phyloP scores from a whole-genome alignment of 2,329 filamentous ascomycete species.

The Fusarium dimerum region DNA sequence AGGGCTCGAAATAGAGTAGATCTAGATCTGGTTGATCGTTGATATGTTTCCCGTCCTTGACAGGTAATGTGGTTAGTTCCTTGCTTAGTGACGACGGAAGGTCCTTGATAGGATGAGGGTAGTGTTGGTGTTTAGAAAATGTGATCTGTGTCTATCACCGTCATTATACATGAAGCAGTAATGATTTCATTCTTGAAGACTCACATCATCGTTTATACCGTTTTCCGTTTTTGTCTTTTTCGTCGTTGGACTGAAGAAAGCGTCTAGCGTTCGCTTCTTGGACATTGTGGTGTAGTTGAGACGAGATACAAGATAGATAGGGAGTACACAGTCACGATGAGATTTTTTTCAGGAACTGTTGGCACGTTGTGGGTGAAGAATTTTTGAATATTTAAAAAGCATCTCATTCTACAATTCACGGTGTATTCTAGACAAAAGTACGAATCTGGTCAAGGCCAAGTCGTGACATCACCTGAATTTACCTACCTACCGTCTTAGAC shows the following conservation, averaged over 20 bases:
- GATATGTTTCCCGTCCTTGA: slow-evolving; percentile 55
- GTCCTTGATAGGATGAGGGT: slow-evolving; percentile 52
- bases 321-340: not conserved
- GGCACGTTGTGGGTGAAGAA: no score
- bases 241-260: slow-evolving; percentile 56
- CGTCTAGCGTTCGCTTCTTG: slow-evolving; percentile 60
- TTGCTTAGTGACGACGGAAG: slow-evolving; percentile 41
- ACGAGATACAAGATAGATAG: not conserved
- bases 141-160: slow-evolving; percentile 13
- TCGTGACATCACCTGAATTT: slow-evolving; percentile 24
- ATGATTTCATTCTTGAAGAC: slow-evolving; percentile 5
- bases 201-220: slow-evolving; percentile 3
- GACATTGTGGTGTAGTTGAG: slow-evolving; percentile 17
- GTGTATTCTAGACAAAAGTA: not conserved
- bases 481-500: slow-evolving; percentile 1
- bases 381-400: no score
- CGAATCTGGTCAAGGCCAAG: slow-evolving; percentile 3
- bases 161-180: slow-evolving; percentile 1
- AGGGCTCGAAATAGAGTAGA: slow-evolving; percentile 75
- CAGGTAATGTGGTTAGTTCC: slow-evolving; percentile 48
- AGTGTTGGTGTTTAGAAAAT: slow-evolving; percentile 44
- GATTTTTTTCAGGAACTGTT: not conserved
- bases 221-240: slow-evolving; percentile 26
- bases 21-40: slow-evolving; percentile 71
- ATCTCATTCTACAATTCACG: not conserved